Base-by-base conservation (phyloP, 306 rosid genomes). In the Corylus heterophylla region DNA sequence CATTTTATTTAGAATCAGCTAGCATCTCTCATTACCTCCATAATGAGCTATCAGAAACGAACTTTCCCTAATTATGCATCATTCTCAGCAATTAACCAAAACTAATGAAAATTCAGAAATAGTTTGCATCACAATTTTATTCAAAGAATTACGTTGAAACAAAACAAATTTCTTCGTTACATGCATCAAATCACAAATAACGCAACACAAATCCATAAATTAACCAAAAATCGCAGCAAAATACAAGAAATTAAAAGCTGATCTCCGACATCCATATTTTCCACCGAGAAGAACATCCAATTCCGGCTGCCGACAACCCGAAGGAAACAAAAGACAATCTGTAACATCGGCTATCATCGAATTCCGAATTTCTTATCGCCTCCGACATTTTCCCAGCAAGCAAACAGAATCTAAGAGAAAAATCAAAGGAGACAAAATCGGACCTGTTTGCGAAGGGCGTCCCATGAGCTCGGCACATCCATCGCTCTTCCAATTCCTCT, bases 361-460 rank as follows among this genome's bases (percentile, higher is more conserved):
- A 86, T 73, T 69, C 12, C 27, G 47, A 78, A 74, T 48, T 35
- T 47, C 67, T 35, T 16, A 63, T 59, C 13, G 17, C 39, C 75
- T 54, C 7, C 12, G 20, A n/a, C 5, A 52, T 49, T 54, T 9
- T 47, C 14, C 68, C 74, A 45, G 2, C 37, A 13, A 22, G 29
- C 71, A 64, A 82, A 11, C 83, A 75, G 29, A 44, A 76, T 5
- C 2, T 20, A n/a, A 51, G 8, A 25, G 27, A 73, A 56, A 52
- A 67, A 9, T 59, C 6, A 11, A 25, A 72, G 11, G n/a, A 4
- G 44, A 71, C 67, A 2, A 75, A 51, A 77, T 35, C 54, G 62
- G 59, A 94, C 98, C 97, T 92, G 97, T 73, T 91, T 92, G 79
- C 98, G 98, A 82, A 94, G 98, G 56, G 97, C 88, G 83, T 94